Conservation (phyloP, 2,329 filamentous ascomycete species). For the Neospermospora avenae region DNA sequence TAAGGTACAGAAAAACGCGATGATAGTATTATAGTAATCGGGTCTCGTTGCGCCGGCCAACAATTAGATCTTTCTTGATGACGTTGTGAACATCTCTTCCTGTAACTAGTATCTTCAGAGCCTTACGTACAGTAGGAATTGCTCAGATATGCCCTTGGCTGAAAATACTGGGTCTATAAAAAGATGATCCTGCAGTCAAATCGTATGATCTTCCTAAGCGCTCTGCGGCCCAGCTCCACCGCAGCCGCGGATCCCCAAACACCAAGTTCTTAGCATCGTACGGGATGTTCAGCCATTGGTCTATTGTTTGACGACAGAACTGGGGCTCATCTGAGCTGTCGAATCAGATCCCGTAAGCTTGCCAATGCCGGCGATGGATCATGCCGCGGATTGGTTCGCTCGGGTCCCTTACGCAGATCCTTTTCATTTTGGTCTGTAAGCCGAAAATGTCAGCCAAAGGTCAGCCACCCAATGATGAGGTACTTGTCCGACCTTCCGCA, state of each 20-base stretch:
- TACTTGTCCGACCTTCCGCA: neutral
- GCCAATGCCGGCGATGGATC: neutral
- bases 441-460: neutral
- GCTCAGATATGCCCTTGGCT: too few relatives aligned
- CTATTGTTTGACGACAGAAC: neutral
- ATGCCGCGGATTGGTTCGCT: neutral
- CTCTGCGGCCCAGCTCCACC: neutral
- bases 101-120: too few relatives aligned
- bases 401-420: neutral
- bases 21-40: too few relatives aligned
- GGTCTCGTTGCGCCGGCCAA: too few relatives aligned
- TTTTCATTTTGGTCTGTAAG: slow-evolving; percentile 1
- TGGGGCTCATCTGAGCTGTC: neutral
- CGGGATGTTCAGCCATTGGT: neutral
- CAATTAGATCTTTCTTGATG: too few relatives aligned
- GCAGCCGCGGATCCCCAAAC: slow-evolving; percentile 1
- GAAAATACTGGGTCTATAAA: neutral
- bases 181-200: neutral
- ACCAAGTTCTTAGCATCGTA: neutral
- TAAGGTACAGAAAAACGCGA: too few relatives aligned
- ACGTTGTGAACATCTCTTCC: too few relatives aligned
- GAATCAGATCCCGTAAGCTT: neutral
- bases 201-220: slow-evolving; percentile 1
- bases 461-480: neutral
- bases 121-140: too few relatives aligned